These are phyloP conservation scores for Penicillium riverlandense DNA, from an alignment of 495 filamentous ascomycete species.

Conservation along the genomic window DNA sequence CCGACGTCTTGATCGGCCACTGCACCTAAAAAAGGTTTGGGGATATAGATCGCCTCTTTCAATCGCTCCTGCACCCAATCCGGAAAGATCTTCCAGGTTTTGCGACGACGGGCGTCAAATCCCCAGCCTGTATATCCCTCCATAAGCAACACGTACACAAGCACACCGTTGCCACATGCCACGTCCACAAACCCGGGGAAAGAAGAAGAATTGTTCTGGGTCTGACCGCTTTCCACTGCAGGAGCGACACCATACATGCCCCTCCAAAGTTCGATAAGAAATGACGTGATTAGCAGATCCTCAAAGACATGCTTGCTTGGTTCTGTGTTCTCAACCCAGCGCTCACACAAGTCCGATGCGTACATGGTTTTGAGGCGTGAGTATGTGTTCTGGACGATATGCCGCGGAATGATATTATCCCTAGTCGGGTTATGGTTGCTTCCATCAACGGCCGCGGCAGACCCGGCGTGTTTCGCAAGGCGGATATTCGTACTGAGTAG, in stretches of 20 bases:
- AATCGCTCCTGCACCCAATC: conserved; percentile 46
- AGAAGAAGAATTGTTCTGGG: neutral
- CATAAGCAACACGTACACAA: conserved; percentile 74
- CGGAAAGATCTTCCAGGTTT: conserved; percentile 73
- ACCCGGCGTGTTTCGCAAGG: conserved; percentile 40
- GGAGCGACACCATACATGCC: conserved; percentile 61
- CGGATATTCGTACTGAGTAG: conserved; percentile 69
- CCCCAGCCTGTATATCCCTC: conserved; percentile 87
- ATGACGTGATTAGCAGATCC: conserved; percentile 86
- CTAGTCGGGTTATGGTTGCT: too few species aligned
- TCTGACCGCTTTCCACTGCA: conserved; percentile 6
- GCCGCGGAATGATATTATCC: conserved; percentile 68
- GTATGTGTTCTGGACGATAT: conserved; percentile 73
- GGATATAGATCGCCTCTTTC: conserved; percentile 68
- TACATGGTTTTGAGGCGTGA: conserved; percentile 71
- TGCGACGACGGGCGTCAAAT: conserved; percentile 78
- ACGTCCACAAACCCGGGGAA: conserved; percentile 95
- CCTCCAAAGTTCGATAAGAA: conserved; percentile 86
- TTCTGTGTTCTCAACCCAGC: conserved; percentile 82
- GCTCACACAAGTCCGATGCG: conserved; percentile 53
- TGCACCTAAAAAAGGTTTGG: conserved; percentile 43
- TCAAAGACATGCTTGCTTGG: conserved; percentile 91
- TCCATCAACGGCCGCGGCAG: too few species aligned
- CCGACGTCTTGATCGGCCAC: conserved; percentile 10
- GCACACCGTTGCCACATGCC: conserved; percentile 88